Evolutionary conservation across 1,139 yeast genomes (phyloP).

Genomic region (Diutina neorugosa): DNA sequence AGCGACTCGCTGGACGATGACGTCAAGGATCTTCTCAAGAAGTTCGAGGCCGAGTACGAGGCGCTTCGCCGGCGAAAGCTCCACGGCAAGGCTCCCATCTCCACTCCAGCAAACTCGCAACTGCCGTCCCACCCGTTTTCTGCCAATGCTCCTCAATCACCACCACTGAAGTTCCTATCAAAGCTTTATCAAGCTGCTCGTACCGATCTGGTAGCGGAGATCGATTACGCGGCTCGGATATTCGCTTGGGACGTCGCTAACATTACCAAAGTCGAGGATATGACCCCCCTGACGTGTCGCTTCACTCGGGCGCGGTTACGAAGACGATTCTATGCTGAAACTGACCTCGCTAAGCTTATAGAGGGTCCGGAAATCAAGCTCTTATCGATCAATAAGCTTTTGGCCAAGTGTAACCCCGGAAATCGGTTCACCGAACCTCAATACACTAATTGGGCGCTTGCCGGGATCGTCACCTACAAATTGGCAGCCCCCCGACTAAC

Average conservation of each 20-base stretch:
- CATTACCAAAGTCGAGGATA: neutral
- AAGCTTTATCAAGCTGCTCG: neutral
- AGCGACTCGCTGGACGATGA: slow-evolving; percentile 3
- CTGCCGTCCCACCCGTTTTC: neutral
- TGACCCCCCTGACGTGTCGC: neutral
- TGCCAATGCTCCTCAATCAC: neutral
- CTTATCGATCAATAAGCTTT: slow-evolving; percentile 41
- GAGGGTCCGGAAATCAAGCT: slow-evolving; percentile 37
- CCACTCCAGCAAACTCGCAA: neutral
- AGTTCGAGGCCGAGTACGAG: slow-evolving; percentile 2
- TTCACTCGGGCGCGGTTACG: neutral
- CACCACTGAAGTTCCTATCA: neutral
- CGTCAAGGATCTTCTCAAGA: slow-evolving; percentile 3
- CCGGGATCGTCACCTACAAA: slow-evolving; percentile 56
- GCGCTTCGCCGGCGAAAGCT: neutral
- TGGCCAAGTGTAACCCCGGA: slow-evolving; percentile 46
- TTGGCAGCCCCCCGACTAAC: slow-evolving; percentile 34
- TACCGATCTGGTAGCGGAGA: neutral
- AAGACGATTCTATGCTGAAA: neutral
- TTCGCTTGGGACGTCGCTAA: neutral
- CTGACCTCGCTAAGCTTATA: too few relatives aligned
- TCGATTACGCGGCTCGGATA: neutral
- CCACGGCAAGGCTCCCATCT: neutral
- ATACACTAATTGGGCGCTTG: slow-evolving; percentile 62
- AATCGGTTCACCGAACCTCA: slow-evolving; percentile 61